phyloP scores from a whole-genome alignment of 768 basidiomycete genomes.

The Arthromyces matolae region DNA sequence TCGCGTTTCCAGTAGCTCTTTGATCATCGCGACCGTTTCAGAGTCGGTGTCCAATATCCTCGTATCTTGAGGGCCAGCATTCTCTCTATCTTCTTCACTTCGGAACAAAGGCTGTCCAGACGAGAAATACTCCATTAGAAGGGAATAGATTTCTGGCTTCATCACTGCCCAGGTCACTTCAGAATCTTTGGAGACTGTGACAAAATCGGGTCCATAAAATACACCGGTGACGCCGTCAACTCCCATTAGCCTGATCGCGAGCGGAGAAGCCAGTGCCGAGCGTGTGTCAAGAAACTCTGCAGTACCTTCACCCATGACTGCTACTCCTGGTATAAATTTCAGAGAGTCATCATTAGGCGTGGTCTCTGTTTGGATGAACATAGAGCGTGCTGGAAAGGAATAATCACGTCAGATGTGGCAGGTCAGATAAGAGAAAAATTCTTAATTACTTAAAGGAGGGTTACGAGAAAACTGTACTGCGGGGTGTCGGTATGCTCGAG shows the following conservation, averaged over 20 bases:
- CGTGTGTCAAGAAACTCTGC: slow-evolving; percentile 94
- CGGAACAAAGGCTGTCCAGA: slow-evolving; percentile 86
- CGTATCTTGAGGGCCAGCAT: slow-evolving; percentile 90
- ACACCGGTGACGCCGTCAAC: slow-evolving; percentile 86
- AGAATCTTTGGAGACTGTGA: slow-evolving; percentile 89
- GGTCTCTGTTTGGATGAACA: slow-evolving; percentile 98
- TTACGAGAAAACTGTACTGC: slow-evolving; percentile 14
- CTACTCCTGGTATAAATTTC: slow-evolving; percentile 93
- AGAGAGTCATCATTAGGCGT: slow-evolving; percentile 97
- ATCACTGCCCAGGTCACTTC: slow-evolving; percentile 85
- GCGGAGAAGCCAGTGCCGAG: slow-evolving; percentile 82
- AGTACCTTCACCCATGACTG: slow-evolving; percentile 84
- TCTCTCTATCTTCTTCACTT: slow-evolving; percentile 72
- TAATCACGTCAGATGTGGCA: too few relatives aligned
- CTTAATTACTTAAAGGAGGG: slow-evolving; percentile 34
- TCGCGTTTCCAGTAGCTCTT: slow-evolving; percentile 91
- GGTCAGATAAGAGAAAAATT: neutral
- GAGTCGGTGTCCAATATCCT: slow-evolving; percentile 90
- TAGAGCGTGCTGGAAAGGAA: slow-evolving; percentile 58
- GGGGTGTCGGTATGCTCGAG: slow-evolving; percentile 16
- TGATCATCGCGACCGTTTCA: slow-evolving; percentile 98
- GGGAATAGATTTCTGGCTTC: slow-evolving; percentile 95
- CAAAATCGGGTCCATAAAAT: slow-evolving; percentile 98
- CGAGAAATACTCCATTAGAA: slow-evolving; percentile 96
- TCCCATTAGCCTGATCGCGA: slow-evolving; percentile 94